phyloP scores from a whole-genome alignment of 345 rosid genomes.

The Brassica juncea region DNA sequence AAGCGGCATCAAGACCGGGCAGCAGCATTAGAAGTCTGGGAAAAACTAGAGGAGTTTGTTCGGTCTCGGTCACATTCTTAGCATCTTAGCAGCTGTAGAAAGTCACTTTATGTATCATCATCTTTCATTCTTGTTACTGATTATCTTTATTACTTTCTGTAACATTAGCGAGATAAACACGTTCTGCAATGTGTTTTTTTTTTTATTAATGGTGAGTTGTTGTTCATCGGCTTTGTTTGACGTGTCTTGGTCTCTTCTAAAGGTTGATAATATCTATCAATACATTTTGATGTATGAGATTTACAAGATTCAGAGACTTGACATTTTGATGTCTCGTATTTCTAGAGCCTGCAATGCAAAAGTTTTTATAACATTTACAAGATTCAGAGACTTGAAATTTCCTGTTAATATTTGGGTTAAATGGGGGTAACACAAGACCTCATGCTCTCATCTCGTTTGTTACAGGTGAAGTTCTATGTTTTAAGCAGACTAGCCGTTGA shows the following conservation, averaged over 20 bases:
- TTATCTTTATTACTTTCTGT: constrained; percentile 15
- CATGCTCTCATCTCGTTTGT: neutral
- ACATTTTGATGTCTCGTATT: neutral
- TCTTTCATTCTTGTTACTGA: constrained; percentile 17
- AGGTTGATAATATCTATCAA: neutral
- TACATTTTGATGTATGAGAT: neutral
- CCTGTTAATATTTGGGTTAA: neutral
- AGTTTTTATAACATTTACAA: neutral
- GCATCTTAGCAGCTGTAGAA: constrained; percentile 23
- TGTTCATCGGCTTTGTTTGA: constrained; percentile 1
- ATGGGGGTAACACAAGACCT: neutral
- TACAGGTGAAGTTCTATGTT: neutral
- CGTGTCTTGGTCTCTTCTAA: neutral
- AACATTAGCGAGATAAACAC: constrained; percentile 26
- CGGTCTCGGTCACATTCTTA: constrained; percentile 81
- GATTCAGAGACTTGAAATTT: constrained; percentile 4
- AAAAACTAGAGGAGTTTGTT: constrained; percentile 85
- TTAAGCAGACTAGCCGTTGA: neutral
- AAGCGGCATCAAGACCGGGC: constrained; percentile 94
- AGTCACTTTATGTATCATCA: constrained; percentile 32
- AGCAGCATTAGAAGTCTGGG: constrained; percentile 98
- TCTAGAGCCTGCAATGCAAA: neutral
- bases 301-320: too few species aligned
- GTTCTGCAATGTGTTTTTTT: constrained; percentile 24
- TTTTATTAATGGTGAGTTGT: neutral